Evolutionary conservation across 2,329 filamentous ascomycete species (phyloP).

Genomic region (Curvularia spicifera): DNA sequence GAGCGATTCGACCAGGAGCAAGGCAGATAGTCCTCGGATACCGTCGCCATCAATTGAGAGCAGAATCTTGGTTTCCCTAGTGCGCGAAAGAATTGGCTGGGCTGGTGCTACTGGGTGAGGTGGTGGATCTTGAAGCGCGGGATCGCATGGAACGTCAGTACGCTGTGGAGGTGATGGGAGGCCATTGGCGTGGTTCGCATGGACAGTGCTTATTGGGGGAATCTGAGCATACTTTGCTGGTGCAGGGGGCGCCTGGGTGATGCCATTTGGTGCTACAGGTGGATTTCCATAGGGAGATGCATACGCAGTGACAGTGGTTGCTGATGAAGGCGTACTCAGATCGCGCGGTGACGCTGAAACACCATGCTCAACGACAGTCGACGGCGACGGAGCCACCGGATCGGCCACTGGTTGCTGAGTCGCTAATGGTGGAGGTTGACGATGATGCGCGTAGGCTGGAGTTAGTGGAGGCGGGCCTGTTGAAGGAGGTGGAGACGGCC

Average conservation of each 20-base stretch:
- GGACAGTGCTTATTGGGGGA: background rate
- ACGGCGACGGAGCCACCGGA: conserved; percentile 16
- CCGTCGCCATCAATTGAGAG: conserved; percentile 45
- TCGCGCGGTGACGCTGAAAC: conserved; percentile 8
- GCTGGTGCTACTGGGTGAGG: conserved; percentile 11
- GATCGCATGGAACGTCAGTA: background rate
- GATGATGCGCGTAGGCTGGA: background rate
- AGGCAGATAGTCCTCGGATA: conserved; percentile 39
- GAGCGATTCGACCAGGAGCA: conserved; percentile 40
- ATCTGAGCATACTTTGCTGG: background rate
- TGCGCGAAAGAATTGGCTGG: conserved; percentile 20
- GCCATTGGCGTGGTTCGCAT: background rate
- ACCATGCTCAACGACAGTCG: conserved; percentile 8
- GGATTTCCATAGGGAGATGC: conserved; percentile 22
- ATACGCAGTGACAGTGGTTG: conserved; percentile 11
- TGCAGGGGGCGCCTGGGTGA: background rate
- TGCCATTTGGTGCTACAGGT: background rate
- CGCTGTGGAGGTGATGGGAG: conserved; percentile 10
- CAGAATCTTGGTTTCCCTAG: conserved; percentile 40
- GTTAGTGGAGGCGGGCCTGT: conserved; percentile 9
- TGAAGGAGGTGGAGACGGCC: conserved; percentile 29
- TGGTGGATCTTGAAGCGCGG: conserved; percentile 5
- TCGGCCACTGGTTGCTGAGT: background rate
- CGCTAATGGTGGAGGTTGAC: conserved; percentile 9
- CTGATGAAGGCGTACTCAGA: conserved; percentile 7